Percentiles rank a stretch among this genome's conserved stretches.
These are phyloP conservation scores for Pezicula carpinea DNA, from an alignment of 2,329 filamentous ascomycete species.

Conservation along the genomic window DNA sequence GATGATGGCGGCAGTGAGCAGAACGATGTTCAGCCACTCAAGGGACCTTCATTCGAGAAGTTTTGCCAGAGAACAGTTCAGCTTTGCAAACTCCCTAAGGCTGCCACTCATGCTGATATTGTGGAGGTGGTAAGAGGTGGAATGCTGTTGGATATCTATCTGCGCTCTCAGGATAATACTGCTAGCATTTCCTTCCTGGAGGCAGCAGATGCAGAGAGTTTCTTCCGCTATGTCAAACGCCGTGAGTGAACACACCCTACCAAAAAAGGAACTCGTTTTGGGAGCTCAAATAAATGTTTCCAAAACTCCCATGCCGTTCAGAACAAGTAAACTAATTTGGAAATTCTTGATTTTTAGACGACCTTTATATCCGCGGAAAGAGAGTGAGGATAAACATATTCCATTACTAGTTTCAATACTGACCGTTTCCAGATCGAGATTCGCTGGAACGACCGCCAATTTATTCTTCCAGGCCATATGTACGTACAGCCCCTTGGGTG, in stretches of 20 bases:
- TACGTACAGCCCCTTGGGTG: too few relatives aligned
- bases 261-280: too few relatives aligned
- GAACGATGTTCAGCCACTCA: slow-evolving; percentile 14
- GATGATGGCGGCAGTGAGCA: slow-evolving; percentile 19
- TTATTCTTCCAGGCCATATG: slow-evolving; percentile 57
- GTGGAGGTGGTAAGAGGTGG: slow-evolving; percentile 64
- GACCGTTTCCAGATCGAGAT: slow-evolving; percentile 52
- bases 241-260: too few relatives aligned
- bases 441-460: slow-evolving; percentile 68
- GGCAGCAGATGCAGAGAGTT: slow-evolving; percentile 56
- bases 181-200: slow-evolving; percentile 68
- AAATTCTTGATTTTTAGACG: slow-evolving; percentile 33
- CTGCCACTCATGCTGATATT: slow-evolving; percentile 62
- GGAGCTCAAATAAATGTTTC: too few relatives aligned
- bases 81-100: slow-evolving; percentile 57
- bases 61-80: slow-evolving; percentile 51
- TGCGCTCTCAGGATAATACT: slow-evolving; percentile 53
- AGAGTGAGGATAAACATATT: slow-evolving; percentile 45
- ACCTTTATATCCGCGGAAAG: slow-evolving; percentile 65
- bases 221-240: slow-evolving; percentile 58
- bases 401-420: not conserved
- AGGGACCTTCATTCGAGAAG: slow-evolving; percentile 21
- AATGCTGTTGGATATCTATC: slow-evolving; percentile 61
- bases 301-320: too few relatives aligned
- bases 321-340: too few relatives aligned